Evolutionary conservation across 2,329 filamentous ascomycete species (phyloP), one percentile per base, ranked within the genome.

Genomic region (Septoria petroselini): DNA sequence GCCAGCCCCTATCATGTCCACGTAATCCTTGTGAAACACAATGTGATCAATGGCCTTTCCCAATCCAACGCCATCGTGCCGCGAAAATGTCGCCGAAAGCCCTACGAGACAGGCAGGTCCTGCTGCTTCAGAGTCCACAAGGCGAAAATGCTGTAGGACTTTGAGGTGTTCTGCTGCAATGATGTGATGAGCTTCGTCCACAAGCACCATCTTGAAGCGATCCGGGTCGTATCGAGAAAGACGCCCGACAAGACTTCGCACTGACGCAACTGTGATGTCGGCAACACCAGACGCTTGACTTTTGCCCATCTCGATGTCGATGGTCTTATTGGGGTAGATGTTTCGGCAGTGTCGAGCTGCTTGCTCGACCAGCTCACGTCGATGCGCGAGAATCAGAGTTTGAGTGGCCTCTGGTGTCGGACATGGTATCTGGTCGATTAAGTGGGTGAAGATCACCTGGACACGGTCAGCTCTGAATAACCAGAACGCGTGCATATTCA

Each of bases 121-220:
- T 34, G 43, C 48, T 12, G 41, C 30, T 11, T 41, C 34, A 85
- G 9, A 78, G 47, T 81, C 70, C 9, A 76, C 73, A 57, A 95
- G 77, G 0, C 84, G 81, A 66, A 98, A 95, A 68, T 97, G 82
- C n/a, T 78, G 74, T 40, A 98, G 73, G 0, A 83, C 78, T 34
- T 79, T 77, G 54, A 94, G 76, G 64, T 97, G 97, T 6, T 83
- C 82, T 1, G 81, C 77, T 0, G 93, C 87, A 37, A 96, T 91
- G 45, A 97, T 95, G 69, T 98, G 93, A 67, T 98, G 93, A 3
- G 91, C 93, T 70, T 98, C 93, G 58, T 98, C 93, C 3, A 98
- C 91, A 2, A 98, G 77, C 0, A 98, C 74, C 0, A 98, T 80
- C 70, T 98, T 98, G 75, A 91, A 97, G 6, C 74, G 75, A 0